Base-by-base conservation (phyloP, 805 yeast species). In the Kodamaea kaohsiungensis region DNA sequence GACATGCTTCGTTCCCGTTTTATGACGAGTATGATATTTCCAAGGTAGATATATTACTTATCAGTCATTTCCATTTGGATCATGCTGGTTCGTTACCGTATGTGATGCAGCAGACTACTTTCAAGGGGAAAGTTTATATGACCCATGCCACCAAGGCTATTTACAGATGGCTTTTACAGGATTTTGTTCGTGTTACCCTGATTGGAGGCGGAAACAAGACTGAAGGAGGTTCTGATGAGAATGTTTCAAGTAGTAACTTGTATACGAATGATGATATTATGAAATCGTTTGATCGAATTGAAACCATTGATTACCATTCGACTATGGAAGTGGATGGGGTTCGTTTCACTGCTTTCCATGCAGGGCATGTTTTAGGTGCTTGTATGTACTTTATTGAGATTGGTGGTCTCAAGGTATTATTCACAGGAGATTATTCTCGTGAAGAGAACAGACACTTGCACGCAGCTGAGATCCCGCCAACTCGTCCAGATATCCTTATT, bases 291-390 rank as follows among this genome's bases (percentile, higher is more conserved):
- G 97, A 91, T 64, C 77, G 83, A 58, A 95, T 95, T 48, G 98
- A 95, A 69, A 90, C 98, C 1, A 84, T 95, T 19, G 99, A 95
- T 69, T 95, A 88, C 70, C 98, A 95, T 70, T 90, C 98, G 3
- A 95, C 99, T 0, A 82, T 91, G 59, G 98, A 95, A 62, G 89
- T 92, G 37, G 96, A 89, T 55, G 99, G 99, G 51, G 87, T 95
- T 53, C 80, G 95, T 65, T 93, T 95, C 75, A 95, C 99, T 1
- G 99, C 99, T 1, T 95, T 88, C 69, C 99, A 93, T 73, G 99
- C 99, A 7, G 99, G 99, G n/a, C 99, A 95, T 78, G 99, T 95
- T 10, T 76, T 95, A 45, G 99, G 99, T 53, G 98, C 99, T 9
- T 97, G 98, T 10, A 95, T 95, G 98, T 95, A 87, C 69, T 86